Evolutionary conservation across 768 basidiomycete species (phyloP).

Genomic region (Hirschioporus abietinus): DNA sequence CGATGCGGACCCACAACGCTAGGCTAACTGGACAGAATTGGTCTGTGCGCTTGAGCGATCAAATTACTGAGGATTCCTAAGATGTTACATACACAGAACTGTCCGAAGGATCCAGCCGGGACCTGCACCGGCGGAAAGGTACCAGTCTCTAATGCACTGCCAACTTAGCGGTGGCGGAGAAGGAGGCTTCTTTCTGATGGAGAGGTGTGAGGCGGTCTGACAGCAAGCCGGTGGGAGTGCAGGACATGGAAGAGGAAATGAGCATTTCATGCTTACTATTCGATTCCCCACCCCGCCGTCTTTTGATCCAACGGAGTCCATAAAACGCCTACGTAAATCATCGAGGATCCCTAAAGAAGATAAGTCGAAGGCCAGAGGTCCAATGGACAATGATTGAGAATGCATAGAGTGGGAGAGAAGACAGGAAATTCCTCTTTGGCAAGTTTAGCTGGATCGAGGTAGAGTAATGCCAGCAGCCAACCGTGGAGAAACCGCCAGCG

Average conservation of each 20-base stretch:
- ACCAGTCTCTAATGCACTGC: neutral
- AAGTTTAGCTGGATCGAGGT: neutral
- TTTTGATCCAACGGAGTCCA: neutral
- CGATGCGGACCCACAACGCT: neutral
- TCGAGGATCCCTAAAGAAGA: neutral
- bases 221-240: neutral
- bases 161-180: neutral
- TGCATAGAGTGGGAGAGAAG: neutral
- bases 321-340: neutral
- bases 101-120: neutral
- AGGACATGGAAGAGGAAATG: neutral
- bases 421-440: neutral
- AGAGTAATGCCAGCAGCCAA: neutral
- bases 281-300: neutral
- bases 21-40: neutral
- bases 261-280: neutral
- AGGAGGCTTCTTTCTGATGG: neutral
- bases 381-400: neutral
- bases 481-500: neutral
- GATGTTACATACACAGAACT: neutral
- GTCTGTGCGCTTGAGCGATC: neutral
- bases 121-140: neutral
- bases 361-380: neutral
- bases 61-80: neutral
- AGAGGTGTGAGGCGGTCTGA: neutral